phyloP scores from a whole-genome alignment of 2,329 filamentous ascomycete species.

The Colletotrichum somersetense region DNA sequence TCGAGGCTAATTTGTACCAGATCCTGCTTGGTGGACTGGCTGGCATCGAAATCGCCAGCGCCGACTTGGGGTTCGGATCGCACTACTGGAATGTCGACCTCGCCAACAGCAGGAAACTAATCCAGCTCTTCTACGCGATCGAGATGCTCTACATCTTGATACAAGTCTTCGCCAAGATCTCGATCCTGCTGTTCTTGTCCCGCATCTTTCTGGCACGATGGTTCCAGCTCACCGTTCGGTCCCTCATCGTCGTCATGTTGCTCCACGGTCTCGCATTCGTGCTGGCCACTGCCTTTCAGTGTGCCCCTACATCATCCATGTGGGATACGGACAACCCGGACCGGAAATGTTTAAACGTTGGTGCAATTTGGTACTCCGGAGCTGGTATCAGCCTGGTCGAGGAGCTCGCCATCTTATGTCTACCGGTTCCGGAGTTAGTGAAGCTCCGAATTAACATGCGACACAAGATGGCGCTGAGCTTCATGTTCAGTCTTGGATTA shows the following conservation, averaged over 20 bases:
- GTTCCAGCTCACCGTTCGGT: slow-evolving; percentile 41
- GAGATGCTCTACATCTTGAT: slow-evolving; percentile 46
- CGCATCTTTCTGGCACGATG: slow-evolving; percentile 43
- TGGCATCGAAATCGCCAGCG: slow-evolving; percentile 43
- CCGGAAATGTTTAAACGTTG: slow-evolving; percentile 68
- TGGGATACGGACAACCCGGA: slow-evolving; percentile 41
- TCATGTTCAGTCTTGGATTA: slow-evolving; percentile 76
- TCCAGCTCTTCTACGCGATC: slow-evolving; percentile 42
- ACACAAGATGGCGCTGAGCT: slow-evolving; percentile 74
- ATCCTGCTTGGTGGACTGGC: slow-evolving; percentile 40
- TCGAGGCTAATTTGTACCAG: slow-evolving; percentile 19
- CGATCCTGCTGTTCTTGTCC: slow-evolving; percentile 46
- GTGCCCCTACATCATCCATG: slow-evolving; percentile 38
- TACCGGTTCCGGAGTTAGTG: slow-evolving; percentile 74
- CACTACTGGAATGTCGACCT: slow-evolving; percentile 46
- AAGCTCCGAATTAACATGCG: slow-evolving; percentile 72
- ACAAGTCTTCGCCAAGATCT: slow-evolving; percentile 46
- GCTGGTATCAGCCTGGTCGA: slow-evolving; percentile 77
- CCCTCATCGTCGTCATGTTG: slow-evolving; percentile 40
- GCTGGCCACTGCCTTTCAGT: slow-evolving; percentile 44
- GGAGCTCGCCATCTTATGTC: slow-evolving; percentile 74
- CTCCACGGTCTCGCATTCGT: slow-evolving; percentile 43
- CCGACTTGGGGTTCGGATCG: slow-evolving; percentile 43
- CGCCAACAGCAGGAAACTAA: slow-evolving; percentile 27
- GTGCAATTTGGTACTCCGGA: slow-evolving; percentile 74